A percentile compares a stretch with the other conserved stretches of the same genome.
phyloP scores from a whole-genome alignment of 2,329 filamentous ascomycete species.

The Penicillium hesseltinei region DNA sequence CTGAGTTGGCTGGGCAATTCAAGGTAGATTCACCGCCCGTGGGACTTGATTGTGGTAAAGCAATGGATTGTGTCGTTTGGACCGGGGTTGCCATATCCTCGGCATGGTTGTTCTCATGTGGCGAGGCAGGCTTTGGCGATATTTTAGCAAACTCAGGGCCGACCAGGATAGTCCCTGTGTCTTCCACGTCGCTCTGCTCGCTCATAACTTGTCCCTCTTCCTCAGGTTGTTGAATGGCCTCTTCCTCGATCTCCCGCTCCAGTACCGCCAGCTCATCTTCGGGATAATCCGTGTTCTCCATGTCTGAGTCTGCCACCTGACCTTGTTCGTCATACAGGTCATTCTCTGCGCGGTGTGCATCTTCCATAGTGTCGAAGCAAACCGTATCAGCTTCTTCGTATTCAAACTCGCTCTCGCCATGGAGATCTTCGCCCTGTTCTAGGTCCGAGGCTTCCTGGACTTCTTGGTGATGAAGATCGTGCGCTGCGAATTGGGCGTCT shows the following conservation, averaged over 20 bases:
- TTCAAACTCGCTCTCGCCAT: neutral
- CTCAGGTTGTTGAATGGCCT: neutral
- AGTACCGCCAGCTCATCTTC: neutral
- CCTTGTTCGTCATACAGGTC: neutral
- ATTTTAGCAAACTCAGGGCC: neutral
- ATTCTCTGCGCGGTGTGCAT: neutral
- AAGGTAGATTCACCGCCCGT: slow-evolving; percentile 10
- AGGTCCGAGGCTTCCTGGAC: neutral
- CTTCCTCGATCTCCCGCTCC: neutral
- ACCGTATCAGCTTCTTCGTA: slow-evolving; percentile 20
- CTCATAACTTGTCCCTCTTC: neutral
- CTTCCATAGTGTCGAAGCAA: slow-evolving; percentile 24
- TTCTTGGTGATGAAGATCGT: neutral
- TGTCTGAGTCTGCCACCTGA: neutral
- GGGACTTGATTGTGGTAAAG: slow-evolving; percentile 24
- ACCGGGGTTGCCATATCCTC: slow-evolving; percentile 19
- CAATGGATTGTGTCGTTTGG: slow-evolving; percentile 10
- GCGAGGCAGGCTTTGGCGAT: neutral
- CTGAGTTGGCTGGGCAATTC: slow-evolving; percentile 13
- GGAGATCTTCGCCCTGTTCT: neutral
- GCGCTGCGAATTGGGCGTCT: neutral
- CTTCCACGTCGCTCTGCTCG: slow-evolving; percentile 18
- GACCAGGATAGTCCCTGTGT: slow-evolving; percentile 17
- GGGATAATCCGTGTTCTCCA: neutral
- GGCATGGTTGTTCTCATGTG: neutral